phyloP scores from a whole-genome alignment of 768 basidiomycete genomes.

The Kwoniella dendrophila region DNA sequence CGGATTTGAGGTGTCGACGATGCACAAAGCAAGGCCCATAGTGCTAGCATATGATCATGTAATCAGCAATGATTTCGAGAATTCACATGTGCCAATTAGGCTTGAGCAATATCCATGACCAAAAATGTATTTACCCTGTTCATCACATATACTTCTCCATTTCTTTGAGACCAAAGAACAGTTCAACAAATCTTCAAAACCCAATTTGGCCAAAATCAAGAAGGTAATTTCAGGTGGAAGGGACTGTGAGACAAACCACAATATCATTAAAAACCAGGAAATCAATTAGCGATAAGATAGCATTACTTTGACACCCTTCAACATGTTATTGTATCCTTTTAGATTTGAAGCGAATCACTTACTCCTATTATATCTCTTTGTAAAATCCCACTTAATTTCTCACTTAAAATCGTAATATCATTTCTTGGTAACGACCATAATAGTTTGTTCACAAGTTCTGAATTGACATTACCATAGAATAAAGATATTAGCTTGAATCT shows the following conservation, averaged over 20 bases:
- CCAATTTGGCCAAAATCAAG: constrained; percentile 29
- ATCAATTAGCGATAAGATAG: no score
- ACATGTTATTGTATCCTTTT: no score
- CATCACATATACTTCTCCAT: constrained; percentile 37
- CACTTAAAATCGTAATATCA: constrained; percentile 37
- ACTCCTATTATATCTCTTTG: constrained; percentile 50
- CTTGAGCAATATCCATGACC: not conserved
- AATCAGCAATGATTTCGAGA: not conserved
- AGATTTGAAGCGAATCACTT: constrained; percentile 13
- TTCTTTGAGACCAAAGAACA: constrained; percentile 33
- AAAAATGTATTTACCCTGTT: constrained; percentile 29
- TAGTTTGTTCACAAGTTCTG: constrained; percentile 28
- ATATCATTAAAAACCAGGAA: not conserved
- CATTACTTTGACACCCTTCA: no score
- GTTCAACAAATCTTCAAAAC: constrained; percentile 32
- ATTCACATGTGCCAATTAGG: no score
- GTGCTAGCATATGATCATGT: constrained; percentile 17
- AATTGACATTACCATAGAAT: not conserved
- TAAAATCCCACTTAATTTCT: constrained; percentile 26
- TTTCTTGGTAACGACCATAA: constrained; percentile 45
- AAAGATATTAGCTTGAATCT: not conserved
- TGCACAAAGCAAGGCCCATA: constrained; percentile 38
- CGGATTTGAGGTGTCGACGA: constrained; percentile 28
- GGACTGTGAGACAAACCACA: constrained; percentile 25
- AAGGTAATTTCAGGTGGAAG: constrained; percentile 40